Base-by-base conservation (phyloP, 176 grass and related monocot species). In the Triticum monococcum region DNA sequence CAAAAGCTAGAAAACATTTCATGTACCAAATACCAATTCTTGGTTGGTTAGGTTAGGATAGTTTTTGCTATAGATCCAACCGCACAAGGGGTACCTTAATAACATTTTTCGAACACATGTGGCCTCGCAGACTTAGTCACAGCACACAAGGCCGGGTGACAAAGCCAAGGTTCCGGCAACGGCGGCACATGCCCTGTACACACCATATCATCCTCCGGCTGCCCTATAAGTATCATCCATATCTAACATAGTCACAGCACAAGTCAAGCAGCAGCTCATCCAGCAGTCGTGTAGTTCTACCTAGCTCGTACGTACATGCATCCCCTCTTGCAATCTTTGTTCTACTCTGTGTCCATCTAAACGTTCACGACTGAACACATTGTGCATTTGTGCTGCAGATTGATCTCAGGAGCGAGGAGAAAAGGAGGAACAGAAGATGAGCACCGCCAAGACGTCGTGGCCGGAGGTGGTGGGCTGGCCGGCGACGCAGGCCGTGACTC, bases 381-480 rank as follows among this genome's bases (percentile, higher is more conserved):
- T 48, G 10, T 33, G 32, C 32, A 33, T 33, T 33, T 33, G 7
- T 48, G 45, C 12, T 48, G 12, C 45, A 14, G 36, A 14, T 3
- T 16, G 11, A 12, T 40, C 25, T 26, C 14, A 23, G 12, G 8
- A 0, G 16, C 5, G 50, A 18, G 16, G 16, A 7, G 33, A 8
- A 1, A 35, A 54, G 5, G 50, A 20, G 3, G 3, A 18, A 4
- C 9, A 11, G 50, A 77, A 37, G 18, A 79, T 79, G 77, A 79
- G 79, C 79, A 12, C 6, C 59, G 35, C 33, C 9, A 81, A 81
- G 79, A 28, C 79, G 16, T 81, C 79, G 2, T 81, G 79, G 79
- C 62, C 79, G 38, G 79, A 81, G 79, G 79, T 81, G 43, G 6
- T 54, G 18, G 64, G 64, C 26, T 63, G 64, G 63, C 57, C 62